These are phyloP conservation scores for Irpex rosettiformis DNA, from an alignment of 1,284 basidiomycete genomes.

Conservation along the genomic window DNA sequence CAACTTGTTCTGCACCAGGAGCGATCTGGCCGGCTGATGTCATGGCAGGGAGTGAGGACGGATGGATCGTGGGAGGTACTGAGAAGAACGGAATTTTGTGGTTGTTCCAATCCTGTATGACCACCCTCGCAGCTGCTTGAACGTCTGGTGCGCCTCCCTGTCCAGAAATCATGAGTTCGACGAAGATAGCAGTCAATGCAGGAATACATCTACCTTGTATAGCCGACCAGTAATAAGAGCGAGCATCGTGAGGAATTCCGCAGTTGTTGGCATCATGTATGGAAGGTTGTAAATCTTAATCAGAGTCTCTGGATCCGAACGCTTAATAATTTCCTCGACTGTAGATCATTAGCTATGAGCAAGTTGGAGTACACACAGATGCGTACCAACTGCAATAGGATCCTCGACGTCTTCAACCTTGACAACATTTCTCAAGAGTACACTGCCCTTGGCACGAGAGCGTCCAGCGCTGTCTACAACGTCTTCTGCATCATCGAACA, in stretches of 20 bases:
- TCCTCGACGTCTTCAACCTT: constrained; percentile 92
- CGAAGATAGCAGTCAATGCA: neutral
- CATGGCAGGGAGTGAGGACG: constrained; percentile 65
- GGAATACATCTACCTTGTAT: constrained; percentile 53
- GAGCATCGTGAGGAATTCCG: constrained; percentile 90
- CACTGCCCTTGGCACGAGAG: constrained; percentile 47
- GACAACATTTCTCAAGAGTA: constrained; percentile 88
- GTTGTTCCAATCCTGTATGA: constrained; percentile 95
- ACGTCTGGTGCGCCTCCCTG: constrained; percentile 90
- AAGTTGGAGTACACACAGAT: neutral
- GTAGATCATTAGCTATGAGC: neutral
- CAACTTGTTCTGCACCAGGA: constrained; percentile 71
- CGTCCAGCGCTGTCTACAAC: constrained; percentile 39
- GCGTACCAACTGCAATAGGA: constrained; percentile 81
- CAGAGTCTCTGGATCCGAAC: constrained; percentile 68
- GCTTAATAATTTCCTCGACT: constrained; percentile 83
- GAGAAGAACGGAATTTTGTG: constrained; percentile 94
- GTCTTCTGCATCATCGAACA: constrained; percentile 76
- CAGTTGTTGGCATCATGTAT: constrained; percentile 62
- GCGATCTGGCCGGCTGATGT: constrained; percentile 41
- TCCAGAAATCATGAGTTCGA: neutral
- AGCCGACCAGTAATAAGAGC: constrained; percentile 85
- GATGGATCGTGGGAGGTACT: constrained; percentile 73
- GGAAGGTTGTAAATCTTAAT: constrained; percentile 85
- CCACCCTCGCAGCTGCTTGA: constrained; percentile 75